phyloP scores from a whole-genome alignment of 2,329 filamentous ascomycete genomes.

The Aureobasidium lini region DNA sequence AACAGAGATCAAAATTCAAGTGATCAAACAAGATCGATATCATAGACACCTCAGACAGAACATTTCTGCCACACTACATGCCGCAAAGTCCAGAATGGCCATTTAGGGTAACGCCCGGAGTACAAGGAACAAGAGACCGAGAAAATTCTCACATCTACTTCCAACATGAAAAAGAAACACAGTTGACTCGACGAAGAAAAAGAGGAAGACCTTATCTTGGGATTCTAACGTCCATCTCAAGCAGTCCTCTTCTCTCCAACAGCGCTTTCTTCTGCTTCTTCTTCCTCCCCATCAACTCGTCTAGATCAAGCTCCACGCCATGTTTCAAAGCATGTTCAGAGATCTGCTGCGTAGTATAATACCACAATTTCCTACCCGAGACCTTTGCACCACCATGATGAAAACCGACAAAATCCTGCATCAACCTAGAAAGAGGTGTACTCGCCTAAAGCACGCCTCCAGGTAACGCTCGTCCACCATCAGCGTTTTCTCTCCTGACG shows the following conservation, averaged over 20 bases:
- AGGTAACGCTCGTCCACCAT: conserved; percentile 12
- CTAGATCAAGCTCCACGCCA: background rate
- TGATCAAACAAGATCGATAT: too few relatives aligned
- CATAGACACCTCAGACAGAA: too few relatives aligned
- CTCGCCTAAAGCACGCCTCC: conserved; percentile 17
- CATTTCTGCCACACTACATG: too few relatives aligned
- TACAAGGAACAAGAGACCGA: background rate
- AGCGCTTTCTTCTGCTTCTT: background rate
- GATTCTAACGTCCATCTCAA: background rate
- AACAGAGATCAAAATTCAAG: too few relatives aligned
- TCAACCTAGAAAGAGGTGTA: conserved; percentile 2
- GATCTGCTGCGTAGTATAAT: background rate
- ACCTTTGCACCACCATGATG: background rate
- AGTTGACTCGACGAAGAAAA: too few relatives aligned
- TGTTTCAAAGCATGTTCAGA: background rate
- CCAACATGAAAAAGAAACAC: too few relatives aligned
- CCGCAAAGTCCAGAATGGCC: too few relatives aligned
- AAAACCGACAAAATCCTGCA: background rate
- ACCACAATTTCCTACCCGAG: background rate
- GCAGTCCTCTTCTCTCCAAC: background rate
- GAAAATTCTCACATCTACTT: background rate
- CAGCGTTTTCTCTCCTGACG: background rate
- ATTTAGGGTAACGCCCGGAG: too few relatives aligned
- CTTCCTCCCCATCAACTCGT: background rate
- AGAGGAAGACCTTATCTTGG: background rate